Percentiles rank a stretch among this genome's conserved stretches.
Evolutionary conservation across 768 basidiomycete species (phyloP).

Genomic region (Boletales sp.): DNA sequence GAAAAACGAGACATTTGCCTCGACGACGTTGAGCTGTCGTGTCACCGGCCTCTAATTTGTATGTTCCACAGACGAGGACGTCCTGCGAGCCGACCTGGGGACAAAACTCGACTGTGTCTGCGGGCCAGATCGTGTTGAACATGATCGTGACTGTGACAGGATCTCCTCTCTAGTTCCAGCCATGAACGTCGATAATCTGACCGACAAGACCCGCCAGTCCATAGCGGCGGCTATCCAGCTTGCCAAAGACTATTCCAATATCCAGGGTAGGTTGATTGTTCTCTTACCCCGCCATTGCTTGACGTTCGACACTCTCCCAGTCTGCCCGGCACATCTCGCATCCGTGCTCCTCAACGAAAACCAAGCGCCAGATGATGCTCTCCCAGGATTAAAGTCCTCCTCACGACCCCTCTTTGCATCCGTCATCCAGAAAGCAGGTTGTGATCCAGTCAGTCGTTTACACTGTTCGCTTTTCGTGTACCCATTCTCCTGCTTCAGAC

Average conservation of each 20-base stretch:
- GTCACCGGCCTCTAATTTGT: constrained; percentile 50
- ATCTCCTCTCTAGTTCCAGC: not conserved
- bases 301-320: constrained; percentile 34
- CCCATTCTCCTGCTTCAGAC: constrained; percentile 32
- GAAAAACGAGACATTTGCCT: constrained; percentile 75
- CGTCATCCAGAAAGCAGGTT: constrained; percentile 79
- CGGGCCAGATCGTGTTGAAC: constrained; percentile 75
- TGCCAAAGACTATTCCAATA: constrained; percentile 81
- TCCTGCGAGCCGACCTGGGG: constrained; percentile 57
- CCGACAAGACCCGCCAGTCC: constrained; percentile 76
- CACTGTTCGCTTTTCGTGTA: not conserved
- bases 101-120: constrained; percentile 90
- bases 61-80: constrained; percentile 88
- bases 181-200: constrained; percentile 67
- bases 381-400: constrained; percentile 29
- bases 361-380: constrained; percentile 33
- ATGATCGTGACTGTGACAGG: constrained; percentile 8
- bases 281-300: not conserved
- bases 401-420: constrained; percentile 67
- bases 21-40: constrained; percentile 40
- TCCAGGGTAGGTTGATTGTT: constrained; percentile 52
- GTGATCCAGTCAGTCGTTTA: constrained; percentile 61
- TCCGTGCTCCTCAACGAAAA: constrained; percentile 76
- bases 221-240: constrained; percentile 71
- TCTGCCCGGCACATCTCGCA: constrained; percentile 81